Percentiles rank a stretch among this genome's conserved stretches.
These are phyloP conservation scores for Phytopythium boreale DNA, from an alignment of 352 stramenopile species.

Conservation along the genomic window DNA sequence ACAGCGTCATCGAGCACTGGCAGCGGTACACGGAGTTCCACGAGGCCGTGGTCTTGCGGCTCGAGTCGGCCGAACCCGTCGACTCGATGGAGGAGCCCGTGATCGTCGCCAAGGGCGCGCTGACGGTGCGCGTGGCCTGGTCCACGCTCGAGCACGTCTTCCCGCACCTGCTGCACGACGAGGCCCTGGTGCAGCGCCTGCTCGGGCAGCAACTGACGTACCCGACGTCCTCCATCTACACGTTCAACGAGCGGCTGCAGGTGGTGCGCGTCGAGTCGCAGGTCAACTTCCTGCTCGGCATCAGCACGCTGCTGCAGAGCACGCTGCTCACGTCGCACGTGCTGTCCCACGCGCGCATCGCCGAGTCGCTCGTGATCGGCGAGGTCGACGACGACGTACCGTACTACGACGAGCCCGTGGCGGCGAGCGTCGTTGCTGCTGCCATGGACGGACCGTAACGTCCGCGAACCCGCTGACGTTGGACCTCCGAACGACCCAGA, in stretches of 20 bases:
- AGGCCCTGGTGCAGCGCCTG: conserved; percentile 30
- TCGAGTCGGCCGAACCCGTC: conserved; percentile 39
- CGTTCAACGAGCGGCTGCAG: conserved; percentile 41
- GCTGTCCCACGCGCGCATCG: conserved; percentile 24
- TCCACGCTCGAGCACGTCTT: conserved; percentile 45
- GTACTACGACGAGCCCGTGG: conserved; percentile 1
- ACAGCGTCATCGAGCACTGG: conserved; percentile 58
- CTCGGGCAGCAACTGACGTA: conserved; percentile 34
- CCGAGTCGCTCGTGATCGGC: conserved; percentile 24
- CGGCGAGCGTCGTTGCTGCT: background rate
- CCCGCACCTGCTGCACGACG: conserved; percentile 37
- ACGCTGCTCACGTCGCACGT: conserved; percentile 20
- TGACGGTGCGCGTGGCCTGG: conserved; percentile 30
- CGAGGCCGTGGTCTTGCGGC: conserved; percentile 33
- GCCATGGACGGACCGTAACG: background rate
- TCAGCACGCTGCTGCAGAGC: conserved; percentile 31
- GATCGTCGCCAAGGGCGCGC: conserved; percentile 40
- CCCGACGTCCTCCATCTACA: conserved; percentile 31
- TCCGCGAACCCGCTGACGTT: background rate
- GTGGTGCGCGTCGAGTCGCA: conserved; percentile 35
- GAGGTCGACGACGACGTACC: conserved; percentile 22
- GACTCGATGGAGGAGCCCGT: conserved; percentile 42
- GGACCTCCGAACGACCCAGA: background rate
- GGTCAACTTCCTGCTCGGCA: conserved; percentile 39
- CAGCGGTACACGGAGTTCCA: conserved; percentile 57